Evolutionary conservation across 495 filamentous ascomycete genomes (phyloP), one percentile per base, ranked within the genome.

Genomic region (Annulohypoxylon stygium): DNA sequence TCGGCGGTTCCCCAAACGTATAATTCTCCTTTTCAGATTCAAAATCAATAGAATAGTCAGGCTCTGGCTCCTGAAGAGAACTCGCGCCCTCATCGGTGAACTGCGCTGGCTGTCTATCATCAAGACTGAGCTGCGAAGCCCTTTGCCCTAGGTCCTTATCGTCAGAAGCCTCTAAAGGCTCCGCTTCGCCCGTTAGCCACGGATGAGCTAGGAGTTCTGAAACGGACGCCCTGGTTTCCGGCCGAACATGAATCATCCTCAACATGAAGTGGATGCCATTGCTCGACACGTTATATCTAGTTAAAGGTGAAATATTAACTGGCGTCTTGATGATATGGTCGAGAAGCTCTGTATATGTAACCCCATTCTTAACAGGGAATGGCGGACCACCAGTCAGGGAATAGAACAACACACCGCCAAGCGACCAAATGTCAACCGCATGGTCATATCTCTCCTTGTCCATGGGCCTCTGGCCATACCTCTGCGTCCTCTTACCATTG

Each of bases 371-470:
- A 20, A 92, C 94, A 3, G 89, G 89, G 76, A 91, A 98, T 5
- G 97, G 94, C 11, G 96, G 90, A 50, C 86, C 84, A 30, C 88
- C 88, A 12, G 88, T 93, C 18, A 98, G 83, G 20, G 93, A 81
- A 71, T 91, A 93, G 80, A 92, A 98, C 4, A 98, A 82, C 0
- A 99, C 96, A 37, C 93, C 95, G 36, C 92, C 97, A 47, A 97
- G 86, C 11, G 95, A 97, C 94, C 95, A 99, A 70, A 96, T 92
- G 76, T 99, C 96, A 20, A 98, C 93, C 3, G 93, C 92, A 59
- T 97, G 91, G 73, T 89, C 90, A 78, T 99, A 99, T 7, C 92
- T 87, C 59, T 86, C 85, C 16, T 81, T 82, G 14, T 81, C 79
- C 14, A 77, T 59, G 57, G 64, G 41, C 3, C 79, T 77, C 6